These are phyloP conservation scores for Ogataea saltuana DNA, from an alignment of 805 yeast genomes.

Conservation along the genomic window DNA sequence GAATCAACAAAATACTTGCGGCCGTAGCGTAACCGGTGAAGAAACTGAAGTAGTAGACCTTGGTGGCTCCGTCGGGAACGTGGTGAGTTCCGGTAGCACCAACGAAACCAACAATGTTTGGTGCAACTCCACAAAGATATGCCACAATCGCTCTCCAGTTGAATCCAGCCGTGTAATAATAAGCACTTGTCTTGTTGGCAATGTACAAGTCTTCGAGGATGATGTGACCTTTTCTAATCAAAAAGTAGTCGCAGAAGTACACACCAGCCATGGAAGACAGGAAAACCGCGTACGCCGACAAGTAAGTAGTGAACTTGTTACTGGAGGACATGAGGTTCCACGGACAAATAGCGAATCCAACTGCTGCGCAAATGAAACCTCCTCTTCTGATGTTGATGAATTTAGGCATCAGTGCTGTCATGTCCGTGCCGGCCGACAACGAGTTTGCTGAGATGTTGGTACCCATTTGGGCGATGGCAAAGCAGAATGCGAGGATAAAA, in stretches of 20 bases:
- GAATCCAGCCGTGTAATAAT: slow-evolving; percentile 66
- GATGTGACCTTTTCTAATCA: slow-evolving; percentile 73
- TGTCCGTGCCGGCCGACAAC: slow-evolving; percentile 71
- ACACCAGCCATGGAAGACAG: slow-evolving; percentile 83
- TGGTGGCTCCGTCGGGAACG: slow-evolving; percentile 78
- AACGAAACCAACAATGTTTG: slow-evolving; percentile 85
- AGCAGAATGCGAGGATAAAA: slow-evolving; percentile 67
- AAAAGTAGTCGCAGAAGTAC: slow-evolving; percentile 63
- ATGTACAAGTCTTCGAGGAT: slow-evolving; percentile 64
- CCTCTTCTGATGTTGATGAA: slow-evolving; percentile 78
- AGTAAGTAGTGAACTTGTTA: slow-evolving; percentile 73
- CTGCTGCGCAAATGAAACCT: slow-evolving; percentile 69
- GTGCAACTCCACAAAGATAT: slow-evolving; percentile 75
- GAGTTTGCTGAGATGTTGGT: slow-evolving; percentile 76
- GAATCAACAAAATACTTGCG: slow-evolving; percentile 50
- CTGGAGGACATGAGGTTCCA: slow-evolving; percentile 77
- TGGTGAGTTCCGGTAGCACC: slow-evolving; percentile 70
- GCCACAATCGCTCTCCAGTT: slow-evolving; percentile 87
- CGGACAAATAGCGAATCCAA: slow-evolving; percentile 75
- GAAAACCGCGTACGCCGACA: slow-evolving; percentile 81
- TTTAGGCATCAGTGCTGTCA: slow-evolving; percentile 63
- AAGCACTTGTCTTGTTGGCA: slow-evolving; percentile 44
- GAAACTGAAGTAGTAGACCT: slow-evolving; percentile 72
- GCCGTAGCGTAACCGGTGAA: slow-evolving; percentile 73
- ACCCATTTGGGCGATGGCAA: slow-evolving; percentile 76